Conservation (phyloP, 768 basidiomycete species). For the Piloderma croceum region DNA sequence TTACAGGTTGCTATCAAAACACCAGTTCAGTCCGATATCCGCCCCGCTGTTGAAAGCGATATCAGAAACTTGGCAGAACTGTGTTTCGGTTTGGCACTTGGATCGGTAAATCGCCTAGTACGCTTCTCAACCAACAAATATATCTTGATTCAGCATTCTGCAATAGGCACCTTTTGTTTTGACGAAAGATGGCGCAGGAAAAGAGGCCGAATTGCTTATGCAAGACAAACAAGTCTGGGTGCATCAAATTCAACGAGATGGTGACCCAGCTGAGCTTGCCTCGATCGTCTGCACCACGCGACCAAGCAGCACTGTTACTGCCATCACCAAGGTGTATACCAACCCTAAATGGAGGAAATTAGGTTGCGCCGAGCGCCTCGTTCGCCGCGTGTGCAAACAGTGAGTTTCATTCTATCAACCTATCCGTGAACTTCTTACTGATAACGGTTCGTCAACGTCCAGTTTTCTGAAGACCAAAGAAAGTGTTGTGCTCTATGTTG, state of each 20-base stretch:
- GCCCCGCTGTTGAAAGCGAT: too few relatives aligned
- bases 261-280: conserved; percentile 27
- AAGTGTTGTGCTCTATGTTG: conserved; percentile 48
- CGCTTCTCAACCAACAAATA: too few relatives aligned
- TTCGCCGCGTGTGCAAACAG: conserved; percentile 33
- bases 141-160: too few relatives aligned
- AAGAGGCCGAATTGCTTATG: conserved; percentile 36
- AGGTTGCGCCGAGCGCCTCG: conserved; percentile 39
- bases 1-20: too few relatives aligned
- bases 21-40: too few relatives aligned
- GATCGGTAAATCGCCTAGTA: too few relatives aligned
- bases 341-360: conserved; percentile 31
- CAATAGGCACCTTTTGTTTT: conserved; percentile 40
- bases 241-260: conserved; percentile 26
- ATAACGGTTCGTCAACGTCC: too few relatives aligned
- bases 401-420: too few relatives aligned
- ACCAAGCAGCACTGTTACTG: conserved; percentile 33
- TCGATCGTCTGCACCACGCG: conserved; percentile 44
- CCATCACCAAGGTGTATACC: conserved; percentile 46
- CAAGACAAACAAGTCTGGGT: conserved; percentile 35
- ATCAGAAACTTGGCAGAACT: too few relatives aligned
- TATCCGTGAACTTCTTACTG: too few relatives aligned
- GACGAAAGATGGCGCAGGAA: conserved; percentile 21
- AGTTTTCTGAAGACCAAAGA: conserved; percentile 36
- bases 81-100: too few relatives aligned